These are phyloP conservation scores for Cnidoscolus chayamansa DNA, from an alignment of 441 rosid species.

Conservation along the genomic window DNA sequence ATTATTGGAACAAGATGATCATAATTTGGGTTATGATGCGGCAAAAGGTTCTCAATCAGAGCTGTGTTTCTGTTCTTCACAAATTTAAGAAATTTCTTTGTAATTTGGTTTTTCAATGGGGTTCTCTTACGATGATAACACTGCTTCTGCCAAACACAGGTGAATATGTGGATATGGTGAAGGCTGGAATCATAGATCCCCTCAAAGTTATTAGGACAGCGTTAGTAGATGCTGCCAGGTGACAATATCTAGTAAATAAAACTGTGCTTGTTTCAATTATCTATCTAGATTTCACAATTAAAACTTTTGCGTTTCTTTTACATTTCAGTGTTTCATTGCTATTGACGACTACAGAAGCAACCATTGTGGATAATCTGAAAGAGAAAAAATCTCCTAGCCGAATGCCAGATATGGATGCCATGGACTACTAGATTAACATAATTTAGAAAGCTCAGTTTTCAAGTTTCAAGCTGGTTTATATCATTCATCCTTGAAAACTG, in stretches of 20 bases:
- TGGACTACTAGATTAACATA: slow-evolving; percentile 41
- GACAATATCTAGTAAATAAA: slow-evolving; percentile 10
- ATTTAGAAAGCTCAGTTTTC: neutral
- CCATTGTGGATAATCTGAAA: slow-evolving; percentile 51
- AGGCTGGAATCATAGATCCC: slow-evolving; percentile 84
- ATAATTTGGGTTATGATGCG: slow-evolving; percentile 81
- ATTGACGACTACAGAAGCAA: slow-evolving; percentile 83
- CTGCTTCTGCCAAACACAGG: slow-evolving; percentile 39
- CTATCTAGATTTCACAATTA: neutral
- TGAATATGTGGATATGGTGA: slow-evolving; percentile 72
- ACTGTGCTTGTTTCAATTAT: neutral
- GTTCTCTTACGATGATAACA: neutral
- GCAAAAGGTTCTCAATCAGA: slow-evolving; percentile 56
- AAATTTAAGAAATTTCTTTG: neutral
- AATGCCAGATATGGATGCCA: slow-evolving; percentile 57
- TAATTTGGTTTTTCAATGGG: neutral
- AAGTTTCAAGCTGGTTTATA: neutral
- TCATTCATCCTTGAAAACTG: neutral
- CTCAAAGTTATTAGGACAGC: slow-evolving; percentile 87
- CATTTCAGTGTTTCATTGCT: slow-evolving; percentile 68
- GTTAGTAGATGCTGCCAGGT: slow-evolving; percentile 88
- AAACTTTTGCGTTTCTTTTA: neutral
- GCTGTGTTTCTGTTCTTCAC: neutral
- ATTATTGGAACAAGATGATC: slow-evolving; percentile 71
- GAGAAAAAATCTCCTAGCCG: slow-evolving; percentile 56